Conservation (phyloP, 768 basidiomycete genomes). For the Leccinellum rugosiceps region DNA sequence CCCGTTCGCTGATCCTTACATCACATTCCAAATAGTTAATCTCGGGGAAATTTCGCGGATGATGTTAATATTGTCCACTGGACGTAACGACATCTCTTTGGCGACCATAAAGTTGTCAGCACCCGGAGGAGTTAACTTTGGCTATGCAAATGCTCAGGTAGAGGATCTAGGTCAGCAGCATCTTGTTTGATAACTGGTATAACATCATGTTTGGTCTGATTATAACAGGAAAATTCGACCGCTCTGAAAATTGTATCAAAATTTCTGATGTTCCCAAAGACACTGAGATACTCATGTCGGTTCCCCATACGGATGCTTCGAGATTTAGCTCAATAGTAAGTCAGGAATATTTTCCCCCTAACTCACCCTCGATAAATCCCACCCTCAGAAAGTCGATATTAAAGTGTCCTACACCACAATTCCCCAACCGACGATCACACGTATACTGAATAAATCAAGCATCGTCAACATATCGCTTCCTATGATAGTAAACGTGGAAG, state of each 20-base stretch:
- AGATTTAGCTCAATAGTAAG: conserved; percentile 60
- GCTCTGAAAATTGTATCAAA: conserved; percentile 42
- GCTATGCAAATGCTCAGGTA: conserved; percentile 39
- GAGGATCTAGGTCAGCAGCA: conserved; percentile 32
- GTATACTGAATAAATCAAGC: conserved; percentile 53
- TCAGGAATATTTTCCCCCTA: conserved; percentile 1
- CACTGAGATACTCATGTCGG: conserved; percentile 43
- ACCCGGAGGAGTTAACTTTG: conserved; percentile 51
- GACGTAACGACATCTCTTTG: conserved; percentile 61
- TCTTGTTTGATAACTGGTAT: conserved; percentile 10
- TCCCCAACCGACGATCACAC: conserved; percentile 47
- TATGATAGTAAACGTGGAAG: conserved; percentile 90
- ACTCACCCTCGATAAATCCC: neutral
- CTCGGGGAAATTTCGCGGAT: conserved; percentile 58
- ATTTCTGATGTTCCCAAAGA: conserved; percentile 48
- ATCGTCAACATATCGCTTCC: conserved; percentile 71
- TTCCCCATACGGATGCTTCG: conserved; percentile 69
- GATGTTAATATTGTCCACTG: conserved; percentile 56
- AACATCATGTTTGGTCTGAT: conserved; percentile 4
- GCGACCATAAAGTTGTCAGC: conserved; percentile 53
- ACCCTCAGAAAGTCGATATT: conserved; percentile 62
- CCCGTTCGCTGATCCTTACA: conserved; percentile 9
- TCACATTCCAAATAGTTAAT: conserved; percentile 46
- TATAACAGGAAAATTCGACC: conserved; percentile 32
- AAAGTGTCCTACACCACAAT: conserved; percentile 66